Evolutionary conservation across 768 basidiomycete species (phyloP).

Genomic region (Psilocybe subaeruginosa): DNA sequence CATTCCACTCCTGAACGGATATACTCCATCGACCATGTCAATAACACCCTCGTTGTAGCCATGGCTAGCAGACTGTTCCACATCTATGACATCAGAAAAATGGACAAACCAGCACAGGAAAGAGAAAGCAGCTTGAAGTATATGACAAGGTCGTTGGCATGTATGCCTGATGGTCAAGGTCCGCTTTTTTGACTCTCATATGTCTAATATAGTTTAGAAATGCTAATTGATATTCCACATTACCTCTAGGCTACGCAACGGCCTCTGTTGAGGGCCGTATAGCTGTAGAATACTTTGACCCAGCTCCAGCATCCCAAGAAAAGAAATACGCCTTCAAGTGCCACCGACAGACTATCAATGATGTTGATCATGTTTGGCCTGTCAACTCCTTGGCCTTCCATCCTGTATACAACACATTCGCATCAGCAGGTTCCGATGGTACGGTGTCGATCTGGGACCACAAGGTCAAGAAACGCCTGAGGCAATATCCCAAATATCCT

Average conservation of each 20-base stretch:
- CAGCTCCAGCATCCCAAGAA: slow-evolving; percentile 73
- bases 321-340: slow-evolving; percentile 97
- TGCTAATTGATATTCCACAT: not conserved
- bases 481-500: slow-evolving; percentile 84
- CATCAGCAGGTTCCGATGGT: slow-evolving; percentile 92
- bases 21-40: slow-evolving; percentile 81
- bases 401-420: slow-evolving; percentile 91
- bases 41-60: slow-evolving; percentile 83
- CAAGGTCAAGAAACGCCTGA: slow-evolving; percentile 91
- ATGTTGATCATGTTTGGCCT: slow-evolving; percentile 95
- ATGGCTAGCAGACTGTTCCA: slow-evolving; percentile 92
- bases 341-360: slow-evolving; percentile 87
- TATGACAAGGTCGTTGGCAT: slow-evolving; percentile 89
- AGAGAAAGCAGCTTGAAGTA: slow-evolving; percentile 95
- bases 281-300: slow-evolving; percentile 96
- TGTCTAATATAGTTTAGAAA: not conserved
- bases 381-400: slow-evolving; percentile 97
- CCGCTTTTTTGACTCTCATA: slow-evolving; percentile 14
- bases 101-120: slow-evolving; percentile 74
- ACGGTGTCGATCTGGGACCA: slow-evolving; percentile 98
- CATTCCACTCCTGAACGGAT: slow-evolving; percentile 80
- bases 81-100: slow-evolving; percentile 85
- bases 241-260: slow-evolving; percentile 78
- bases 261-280: slow-evolving; percentile 96
- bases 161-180: slow-evolving; percentile 95